A percentile compares a stretch with the other conserved stretches of the same genome.
phyloP scores from a whole-genome alignment of 495 filamentous ascomycete species.

The Schizothecium vesticola region DNA sequence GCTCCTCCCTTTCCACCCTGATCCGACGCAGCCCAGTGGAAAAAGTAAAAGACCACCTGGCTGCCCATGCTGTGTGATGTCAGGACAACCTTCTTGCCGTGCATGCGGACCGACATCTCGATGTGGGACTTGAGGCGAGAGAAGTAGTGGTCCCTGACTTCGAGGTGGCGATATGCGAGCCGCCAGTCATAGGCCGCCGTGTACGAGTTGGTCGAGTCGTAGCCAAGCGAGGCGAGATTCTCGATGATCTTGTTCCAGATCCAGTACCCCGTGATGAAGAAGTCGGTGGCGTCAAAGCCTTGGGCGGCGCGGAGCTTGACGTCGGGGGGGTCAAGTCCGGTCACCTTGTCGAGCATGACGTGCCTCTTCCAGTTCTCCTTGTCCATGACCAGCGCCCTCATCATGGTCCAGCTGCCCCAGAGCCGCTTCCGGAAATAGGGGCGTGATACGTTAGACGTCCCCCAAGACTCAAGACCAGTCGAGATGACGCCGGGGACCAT shows the following conservation, averaged over 20 bases:
- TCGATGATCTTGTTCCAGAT: conserved; percentile 99
- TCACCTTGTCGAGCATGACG: conserved; percentile 90
- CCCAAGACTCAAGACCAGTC: conserved; percentile 94
- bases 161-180: conserved; percentile 84
- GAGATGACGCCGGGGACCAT: conserved; percentile 98
- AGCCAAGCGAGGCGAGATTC: conserved; percentile 90
- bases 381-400: conserved; percentile 86
- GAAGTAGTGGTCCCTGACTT: conserved; percentile 89
- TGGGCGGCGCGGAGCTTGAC: conserved; percentile 93
- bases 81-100: conserved; percentile 75
- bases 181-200: conserved; percentile 97
- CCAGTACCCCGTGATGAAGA: conserved; percentile 88
- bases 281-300: conserved; percentile 98
- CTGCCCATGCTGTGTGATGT: conserved; percentile 95
- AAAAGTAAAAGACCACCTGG: conserved; percentile 93
- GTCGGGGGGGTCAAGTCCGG: conserved; percentile 85
- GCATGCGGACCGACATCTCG: conserved; percentile 65
- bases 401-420: conserved; percentile 99
- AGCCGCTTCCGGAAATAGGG: conserved; percentile 89
- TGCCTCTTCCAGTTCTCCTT: conserved; percentile 93
- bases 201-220: conserved; percentile 92
- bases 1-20: conserved; percentile 75
- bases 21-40: conserved; percentile 89
- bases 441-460: conserved; percentile 70
- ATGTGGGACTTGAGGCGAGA: conserved; percentile 83